Evolutionary conservation across 2,329 filamentous ascomycete species (phyloP).

Genomic region (Penicillium sp.): DNA sequence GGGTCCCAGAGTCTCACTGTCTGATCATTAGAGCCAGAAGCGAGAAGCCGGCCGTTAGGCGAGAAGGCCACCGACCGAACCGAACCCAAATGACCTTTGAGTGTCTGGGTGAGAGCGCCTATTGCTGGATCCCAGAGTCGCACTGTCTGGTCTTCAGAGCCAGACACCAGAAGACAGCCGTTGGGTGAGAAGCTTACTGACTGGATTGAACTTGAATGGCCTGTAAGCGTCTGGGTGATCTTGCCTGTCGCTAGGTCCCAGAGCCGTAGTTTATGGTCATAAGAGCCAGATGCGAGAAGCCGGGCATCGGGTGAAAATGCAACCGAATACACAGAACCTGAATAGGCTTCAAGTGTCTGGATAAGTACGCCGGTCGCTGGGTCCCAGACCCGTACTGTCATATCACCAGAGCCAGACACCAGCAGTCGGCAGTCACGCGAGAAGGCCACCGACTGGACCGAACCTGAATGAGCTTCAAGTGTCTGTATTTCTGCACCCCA

Average conservation of each 20-base stretch:
- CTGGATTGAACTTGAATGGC: not conserved
- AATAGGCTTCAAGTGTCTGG: conserved; percentile 14
- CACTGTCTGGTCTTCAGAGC: conserved; percentile 2
- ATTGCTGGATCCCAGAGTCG: conserved; percentile 7
- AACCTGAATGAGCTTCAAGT: not conserved
- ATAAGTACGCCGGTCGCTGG: not conserved
- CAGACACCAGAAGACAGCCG: not conserved
- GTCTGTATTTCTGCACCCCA: not conserved
- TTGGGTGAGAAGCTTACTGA: conserved; percentile 9
- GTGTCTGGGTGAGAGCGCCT: not conserved
- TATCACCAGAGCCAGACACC: not conserved
- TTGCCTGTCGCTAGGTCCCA: conserved; percentile 2
- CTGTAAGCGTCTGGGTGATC: not conserved
- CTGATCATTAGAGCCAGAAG: conserved; percentile 16
- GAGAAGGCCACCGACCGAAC: conserved; percentile 18
- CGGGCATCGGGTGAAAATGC: conserved; percentile 3
- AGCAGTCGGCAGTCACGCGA: conserved; percentile 7
- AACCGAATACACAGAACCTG: conserved; percentile 3
- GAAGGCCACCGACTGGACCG: conserved; percentile 17
- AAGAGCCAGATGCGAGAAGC: not conserved
- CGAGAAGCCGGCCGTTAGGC: conserved; percentile 13
- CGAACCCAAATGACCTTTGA: not conserved
- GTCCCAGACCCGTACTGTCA: not conserved
- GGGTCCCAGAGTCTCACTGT: conserved; percentile 15
- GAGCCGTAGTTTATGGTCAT: not conserved